phyloP scores from a whole-genome alignment of 164 flowering plant genomes.

The Sedum album region DNA sequence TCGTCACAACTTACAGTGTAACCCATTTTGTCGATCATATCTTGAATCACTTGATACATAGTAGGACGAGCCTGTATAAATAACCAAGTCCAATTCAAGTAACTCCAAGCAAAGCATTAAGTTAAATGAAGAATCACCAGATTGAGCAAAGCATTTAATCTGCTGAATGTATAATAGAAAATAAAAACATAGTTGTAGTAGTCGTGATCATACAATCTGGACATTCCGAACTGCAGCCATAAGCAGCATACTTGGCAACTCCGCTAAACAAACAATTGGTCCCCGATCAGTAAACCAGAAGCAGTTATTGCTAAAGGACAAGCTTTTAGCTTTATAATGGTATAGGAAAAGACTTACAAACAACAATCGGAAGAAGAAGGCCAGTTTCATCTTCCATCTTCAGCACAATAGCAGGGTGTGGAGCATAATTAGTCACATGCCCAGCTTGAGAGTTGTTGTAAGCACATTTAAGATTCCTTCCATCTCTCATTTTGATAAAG shows the following conservation, averaged over 20 bases:
- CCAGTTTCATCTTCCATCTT: constrained; percentile 99
- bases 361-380: constrained; percentile 93
- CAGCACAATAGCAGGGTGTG: constrained; percentile 94
- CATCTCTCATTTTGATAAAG: constrained; percentile 92
- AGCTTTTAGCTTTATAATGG: background rate
- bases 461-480: constrained; percentile 67
- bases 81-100: background rate
- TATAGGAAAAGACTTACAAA: constrained; percentile 49
- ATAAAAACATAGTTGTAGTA: background rate
- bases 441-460: constrained; percentile 94
- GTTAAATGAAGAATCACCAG: background rate
- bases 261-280: constrained; percentile 52
- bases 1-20: constrained; percentile 38
- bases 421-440: constrained; percentile 79
- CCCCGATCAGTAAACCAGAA: too few relatives aligned
- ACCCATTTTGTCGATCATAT: constrained; percentile 95
- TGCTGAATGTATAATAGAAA: background rate
- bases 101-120: background rate
- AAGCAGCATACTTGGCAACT: constrained; percentile 90
- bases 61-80: constrained; percentile 86
- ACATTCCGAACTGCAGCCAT: constrained; percentile 99
- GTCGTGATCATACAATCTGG: constrained; percentile 57
- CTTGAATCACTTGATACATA: constrained; percentile 78
- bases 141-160: background rate
- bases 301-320: background rate